phyloP scores from a whole-genome alignment of 1,284 basidiomycete species.

The Psilocybe mexicana region DNA sequence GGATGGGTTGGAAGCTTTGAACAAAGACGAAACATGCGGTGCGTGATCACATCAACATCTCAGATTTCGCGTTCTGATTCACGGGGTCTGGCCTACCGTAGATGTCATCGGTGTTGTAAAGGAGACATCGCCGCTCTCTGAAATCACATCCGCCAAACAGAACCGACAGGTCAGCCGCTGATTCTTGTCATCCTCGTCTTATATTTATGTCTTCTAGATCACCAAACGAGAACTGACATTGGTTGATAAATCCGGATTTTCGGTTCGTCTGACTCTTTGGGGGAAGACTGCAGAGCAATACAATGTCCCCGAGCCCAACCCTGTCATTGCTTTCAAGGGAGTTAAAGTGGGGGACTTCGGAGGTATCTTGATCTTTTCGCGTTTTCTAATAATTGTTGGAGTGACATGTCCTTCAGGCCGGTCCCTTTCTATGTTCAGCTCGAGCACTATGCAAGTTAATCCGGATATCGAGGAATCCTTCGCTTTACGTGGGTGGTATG shows the following conservation, averaged over 20 bases:
- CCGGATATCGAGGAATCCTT: constrained; percentile 91
- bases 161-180: constrained; percentile 60
- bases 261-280: constrained; percentile 92
- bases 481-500: constrained; percentile 90
- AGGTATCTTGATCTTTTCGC: constrained; percentile 45
- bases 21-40: constrained; percentile 83
- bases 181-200: background rate
- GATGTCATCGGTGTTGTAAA: constrained; percentile 88
- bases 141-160: constrained; percentile 74
- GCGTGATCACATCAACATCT: constrained; percentile 25
- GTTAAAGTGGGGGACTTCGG: constrained; percentile 95
- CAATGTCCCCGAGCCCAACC: constrained; percentile 43
- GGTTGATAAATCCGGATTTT: constrained; percentile 83
- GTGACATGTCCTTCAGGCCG: constrained; percentile 7
- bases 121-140: constrained; percentile 68
- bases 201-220: constrained; percentile 46
- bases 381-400: background rate
- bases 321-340: constrained; percentile 92
- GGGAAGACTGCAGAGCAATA: constrained; percentile 93
- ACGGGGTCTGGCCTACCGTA: constrained; percentile 30
- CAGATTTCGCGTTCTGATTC: constrained; percentile 3
- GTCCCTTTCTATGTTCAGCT: constrained; percentile 39
- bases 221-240: constrained; percentile 87
- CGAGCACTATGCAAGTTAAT: constrained; percentile 75
- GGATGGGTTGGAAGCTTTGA: constrained; percentile 57